Base-by-base conservation (phyloP, 2,329 filamentous ascomycete species). In the Pseudopithomyces maydicus region DNA sequence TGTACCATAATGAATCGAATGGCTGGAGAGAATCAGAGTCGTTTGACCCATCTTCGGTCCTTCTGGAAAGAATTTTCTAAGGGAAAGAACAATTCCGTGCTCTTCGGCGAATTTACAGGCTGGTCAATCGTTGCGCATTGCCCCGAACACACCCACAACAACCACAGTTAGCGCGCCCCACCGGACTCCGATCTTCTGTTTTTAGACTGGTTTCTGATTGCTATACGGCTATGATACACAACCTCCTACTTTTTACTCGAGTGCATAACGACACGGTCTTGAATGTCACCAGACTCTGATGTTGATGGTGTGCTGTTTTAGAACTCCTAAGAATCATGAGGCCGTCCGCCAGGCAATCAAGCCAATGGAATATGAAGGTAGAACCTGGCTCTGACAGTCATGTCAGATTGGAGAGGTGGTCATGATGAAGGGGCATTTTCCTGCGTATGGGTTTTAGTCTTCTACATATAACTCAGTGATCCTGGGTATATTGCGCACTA, bases 141-240 rank as follows among this genome's bases (percentile, higher is more conserved):
- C 36, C 36, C 26, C 38, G 33, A 32, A 51, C 36, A 26, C 36
- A n/a, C 12, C 23, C 38, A 17, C n/a, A 22, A 29, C 38, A 33
- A 43, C 17, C 14, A 42, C 14, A 22, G 36, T 35, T 23, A 20
- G 35, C 17, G 17, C 17, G 33, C 14, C 47, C 35, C 47, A 41
- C 36, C 36, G 47, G 36, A 50, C 47, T 41, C 20, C 19, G 20
- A 38, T 29, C 15, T 17, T 43, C 23, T 38, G 48, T 38, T 50
- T 29, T 50, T 47, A 47, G 45, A 35, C 35, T 50, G 15, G 32
- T 32, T 17, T 23, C 45, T 22, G 45, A 38, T 29, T 48, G 26
- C 47, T 41, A 50, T 23, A 50, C 47, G 47, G 33, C 33, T 22
- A 17, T 42, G 48, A 51, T 51, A 51, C 48, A 38, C 23, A 14